Base-by-base conservation (phyloP, 257 asterid species). In the Solanum ossicruentum region DNA sequence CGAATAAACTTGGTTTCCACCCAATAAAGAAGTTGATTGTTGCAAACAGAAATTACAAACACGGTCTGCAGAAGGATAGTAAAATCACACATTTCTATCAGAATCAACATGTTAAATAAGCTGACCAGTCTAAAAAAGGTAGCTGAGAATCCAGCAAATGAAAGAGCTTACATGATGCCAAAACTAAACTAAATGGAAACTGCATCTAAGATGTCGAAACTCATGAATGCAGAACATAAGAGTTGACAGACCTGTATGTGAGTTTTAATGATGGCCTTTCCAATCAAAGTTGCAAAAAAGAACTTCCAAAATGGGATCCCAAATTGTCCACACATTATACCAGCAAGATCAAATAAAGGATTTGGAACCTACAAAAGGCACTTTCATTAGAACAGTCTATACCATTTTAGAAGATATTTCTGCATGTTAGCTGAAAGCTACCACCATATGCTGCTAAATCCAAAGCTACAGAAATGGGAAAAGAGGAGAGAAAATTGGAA, bases 291-390 rank as follows among this genome's bases (percentile, higher is more conserved):
- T 78, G 99, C 98, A 49, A 92, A 85, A 81, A 96, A 96, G 72
- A 96, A 96, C 89, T 94, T 89, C 98, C 98, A 96, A 88, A 96
- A 96, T 73, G 98, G 94, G 81, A 95, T 90, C 67, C 98, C 97
- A 36, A 95, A 95, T 87, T 95, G 98, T 70, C 99, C 99, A 56
- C 99, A 94, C 98, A 96, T 96, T 87, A 96, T 96, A 84, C 99
- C 99, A 55, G 99, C 99, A 73, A 96, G 97, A 89, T 96, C 99
- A 90, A 96, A 96, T 84, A 96, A 84, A 75, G 99, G 99, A 91
- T 96, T 96, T 18, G 99, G 99, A 36, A 96, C 93, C 99, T 95
- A 86, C 71, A 85, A 80, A 84, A 81, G 45, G 9, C 9, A 75
- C 23, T 5, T 23, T 5, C 61, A 15, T 75, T 8, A 75, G 23